phyloP scores from a whole-genome alignment of 208 protist species.

The Leptomonas pyrrhocoris region DNA sequence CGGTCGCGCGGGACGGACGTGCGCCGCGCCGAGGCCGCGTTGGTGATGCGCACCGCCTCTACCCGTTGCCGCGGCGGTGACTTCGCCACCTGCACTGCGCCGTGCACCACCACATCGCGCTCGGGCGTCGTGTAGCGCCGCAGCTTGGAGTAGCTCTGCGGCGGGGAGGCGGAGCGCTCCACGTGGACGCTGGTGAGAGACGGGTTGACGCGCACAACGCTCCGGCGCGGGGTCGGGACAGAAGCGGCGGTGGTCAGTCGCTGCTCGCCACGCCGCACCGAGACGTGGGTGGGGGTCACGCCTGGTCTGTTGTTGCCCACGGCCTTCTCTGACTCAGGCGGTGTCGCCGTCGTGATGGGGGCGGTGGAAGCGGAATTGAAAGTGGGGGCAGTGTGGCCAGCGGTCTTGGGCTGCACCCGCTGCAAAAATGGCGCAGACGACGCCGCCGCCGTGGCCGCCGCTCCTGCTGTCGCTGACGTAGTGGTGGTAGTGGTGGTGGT shows the following conservation, averaged over 20 bases:
- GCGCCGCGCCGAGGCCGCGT: slow-evolving; percentile 10
- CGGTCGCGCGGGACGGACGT: slow-evolving; percentile 25
- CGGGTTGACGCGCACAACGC: slow-evolving; percentile 12
- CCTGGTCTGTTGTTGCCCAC: background rate
- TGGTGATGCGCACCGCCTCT: slow-evolving; percentile 42
- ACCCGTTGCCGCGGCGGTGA: slow-evolving; percentile 48
- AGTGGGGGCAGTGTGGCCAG: too few species aligned
- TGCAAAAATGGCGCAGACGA: slow-evolving; percentile 8
- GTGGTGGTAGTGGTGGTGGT: background rate
- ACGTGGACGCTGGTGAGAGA: background rate
- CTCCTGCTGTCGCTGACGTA: too few species aligned
- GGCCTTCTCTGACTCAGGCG: background rate
- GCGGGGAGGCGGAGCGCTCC: slow-evolving; percentile 11
- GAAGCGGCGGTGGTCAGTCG: slow-evolving; percentile 10
- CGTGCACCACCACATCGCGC: slow-evolving; percentile 42
- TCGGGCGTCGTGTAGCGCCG: slow-evolving; percentile 22
- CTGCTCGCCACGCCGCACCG: slow-evolving; percentile 33
- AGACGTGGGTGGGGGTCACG: background rate
- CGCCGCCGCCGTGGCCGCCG: background rate
- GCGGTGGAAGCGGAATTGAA: background rate
- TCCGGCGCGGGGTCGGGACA: slow-evolving; percentile 4
- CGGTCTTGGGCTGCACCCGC: background rate
- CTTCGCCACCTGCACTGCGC: slow-evolving; percentile 32
- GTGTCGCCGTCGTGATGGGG: background rate
- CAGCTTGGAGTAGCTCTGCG: background rate